Conservation (phyloP, 495 filamentous ascomycete genomes). For the Hypoxylon lienhwacheense region DNA sequence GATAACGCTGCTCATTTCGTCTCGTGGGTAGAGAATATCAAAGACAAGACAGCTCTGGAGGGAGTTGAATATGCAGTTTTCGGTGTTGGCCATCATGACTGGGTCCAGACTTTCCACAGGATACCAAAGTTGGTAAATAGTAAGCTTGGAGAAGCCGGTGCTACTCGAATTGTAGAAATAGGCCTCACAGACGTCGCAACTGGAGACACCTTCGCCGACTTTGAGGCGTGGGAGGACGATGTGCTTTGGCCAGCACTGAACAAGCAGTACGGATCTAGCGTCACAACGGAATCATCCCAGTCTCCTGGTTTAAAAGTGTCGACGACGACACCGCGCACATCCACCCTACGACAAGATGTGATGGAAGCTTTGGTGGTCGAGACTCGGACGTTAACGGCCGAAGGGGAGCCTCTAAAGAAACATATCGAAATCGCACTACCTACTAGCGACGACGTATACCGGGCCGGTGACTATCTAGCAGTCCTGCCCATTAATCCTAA, state of each 20-base stretch:
- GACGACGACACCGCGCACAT: constrained; percentile 60
- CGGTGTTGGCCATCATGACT: constrained; percentile 62
- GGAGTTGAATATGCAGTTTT: constrained; percentile 67
- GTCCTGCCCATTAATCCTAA: constrained; percentile 70
- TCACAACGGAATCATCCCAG: constrained; percentile 6
- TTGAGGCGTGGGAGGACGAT: constrained; percentile 70
- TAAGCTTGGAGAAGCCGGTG: constrained; percentile 54
- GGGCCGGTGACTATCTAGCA: constrained; percentile 74
- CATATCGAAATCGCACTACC: constrained; percentile 69
- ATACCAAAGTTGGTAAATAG: constrained; percentile 67
- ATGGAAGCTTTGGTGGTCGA: constrained; percentile 62
- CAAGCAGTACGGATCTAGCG: constrained; percentile 46
- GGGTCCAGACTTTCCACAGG: constrained; percentile 71
- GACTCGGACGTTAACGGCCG: constrained; percentile 56
- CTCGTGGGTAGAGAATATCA: constrained; percentile 61
- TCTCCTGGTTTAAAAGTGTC: constrained; percentile 54
- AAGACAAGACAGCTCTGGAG: constrained; percentile 51
- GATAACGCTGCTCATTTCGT: constrained; percentile 74
- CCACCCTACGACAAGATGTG: constrained; percentile 67
- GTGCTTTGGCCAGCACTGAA: constrained; percentile 66
- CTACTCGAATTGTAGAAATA: constrained; percentile 54
- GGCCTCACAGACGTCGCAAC: constrained; percentile 65
- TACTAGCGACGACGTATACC: constrained; percentile 64
- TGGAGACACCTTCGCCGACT: constrained; percentile 68
- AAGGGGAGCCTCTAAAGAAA: constrained; percentile 60